phyloP scores from a whole-genome alignment of 1,139 yeast species.

The Diutina siamensis region DNA sequence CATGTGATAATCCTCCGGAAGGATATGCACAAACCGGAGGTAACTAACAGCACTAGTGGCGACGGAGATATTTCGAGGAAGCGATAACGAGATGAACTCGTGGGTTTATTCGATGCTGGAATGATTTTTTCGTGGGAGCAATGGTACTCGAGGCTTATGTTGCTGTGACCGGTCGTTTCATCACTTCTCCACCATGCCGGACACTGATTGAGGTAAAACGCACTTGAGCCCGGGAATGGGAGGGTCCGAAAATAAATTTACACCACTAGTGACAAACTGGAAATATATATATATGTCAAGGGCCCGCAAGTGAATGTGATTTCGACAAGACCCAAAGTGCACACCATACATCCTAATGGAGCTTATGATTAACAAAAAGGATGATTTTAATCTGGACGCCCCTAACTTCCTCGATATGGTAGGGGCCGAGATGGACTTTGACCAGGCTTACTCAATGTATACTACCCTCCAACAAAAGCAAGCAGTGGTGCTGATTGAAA shows the following conservation, averaged over 20 bases:
- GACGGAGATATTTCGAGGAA: neutral
- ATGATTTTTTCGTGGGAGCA: too few species aligned
- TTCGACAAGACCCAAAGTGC: neutral
- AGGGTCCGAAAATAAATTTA: neutral
- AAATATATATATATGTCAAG: neutral
- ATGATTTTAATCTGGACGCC: slow-evolving; percentile 3
- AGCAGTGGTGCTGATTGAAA: slow-evolving; percentile 26
- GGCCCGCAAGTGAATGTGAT: neutral
- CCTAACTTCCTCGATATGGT: slow-evolving; percentile 11
- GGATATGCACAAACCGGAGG: neutral
- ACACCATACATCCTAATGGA: slow-evolving; percentile 1
- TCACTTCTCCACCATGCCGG: too few species aligned
- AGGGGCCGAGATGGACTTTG: slow-evolving; percentile 32
- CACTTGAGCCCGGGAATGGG: neutral
- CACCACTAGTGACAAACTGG: neutral
- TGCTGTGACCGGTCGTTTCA: too few species aligned
- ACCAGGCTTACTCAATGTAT: slow-evolving; percentile 35
- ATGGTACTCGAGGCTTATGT: too few species aligned
- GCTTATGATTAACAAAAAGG: slow-evolving; percentile 5
- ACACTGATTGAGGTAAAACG: neutral
- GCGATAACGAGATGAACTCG: neutral
- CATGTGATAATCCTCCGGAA: neutral
- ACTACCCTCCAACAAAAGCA: slow-evolving; percentile 28
- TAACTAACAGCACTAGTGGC: neutral
- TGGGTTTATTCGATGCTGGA: too few species aligned